Conservation (phyloP, 768 basidiomycete genomes). For the Dacryopinax primogenitus region DNA sequence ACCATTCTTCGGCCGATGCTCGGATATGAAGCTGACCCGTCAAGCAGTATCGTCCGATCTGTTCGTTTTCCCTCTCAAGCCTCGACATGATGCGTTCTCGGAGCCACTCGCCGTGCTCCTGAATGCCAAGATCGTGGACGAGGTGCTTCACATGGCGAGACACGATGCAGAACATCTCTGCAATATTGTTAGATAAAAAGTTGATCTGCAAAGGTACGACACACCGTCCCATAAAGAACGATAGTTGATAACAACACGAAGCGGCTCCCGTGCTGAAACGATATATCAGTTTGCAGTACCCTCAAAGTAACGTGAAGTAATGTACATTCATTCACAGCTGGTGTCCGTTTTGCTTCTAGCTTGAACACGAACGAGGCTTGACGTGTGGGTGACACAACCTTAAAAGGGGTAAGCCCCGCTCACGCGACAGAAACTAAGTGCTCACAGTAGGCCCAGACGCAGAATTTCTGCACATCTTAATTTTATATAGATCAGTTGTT, state of each 20-base stretch:
- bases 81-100: not conserved
- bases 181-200: constrained; percentile 1
- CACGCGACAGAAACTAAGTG: constrained; percentile 35
- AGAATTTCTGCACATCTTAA: constrained; percentile 31
- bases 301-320: not conserved
- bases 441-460: constrained; percentile 36
- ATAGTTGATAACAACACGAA: constrained; percentile 57
- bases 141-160: constrained; percentile 8
- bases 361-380: constrained; percentile 72
- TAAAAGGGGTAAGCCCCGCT: constrained; percentile 28
- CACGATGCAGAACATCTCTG: constrained; percentile 47
- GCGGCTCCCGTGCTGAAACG: constrained; percentile 44
- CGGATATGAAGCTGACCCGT: constrained; percentile 40
- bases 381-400: constrained; percentile 67
- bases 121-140: not conserved
- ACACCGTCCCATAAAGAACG: constrained; percentile 72
- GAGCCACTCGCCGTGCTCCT: constrained; percentile 16
- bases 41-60: constrained; percentile 4
- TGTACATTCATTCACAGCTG: constrained; percentile 30
- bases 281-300: not conserved
- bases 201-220: not conserved
- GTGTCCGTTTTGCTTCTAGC: constrained; percentile 51
- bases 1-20: constrained; percentile 25
- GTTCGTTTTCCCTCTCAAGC: constrained; percentile 8
- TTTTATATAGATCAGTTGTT: constrained; percentile 7